A percentile compares a stretch with the other conserved stretches of the same genome.
Evolutionary conservation across 495 filamentous ascomycete species (phyloP).

Genomic region (Apodospora peruviana): DNA sequence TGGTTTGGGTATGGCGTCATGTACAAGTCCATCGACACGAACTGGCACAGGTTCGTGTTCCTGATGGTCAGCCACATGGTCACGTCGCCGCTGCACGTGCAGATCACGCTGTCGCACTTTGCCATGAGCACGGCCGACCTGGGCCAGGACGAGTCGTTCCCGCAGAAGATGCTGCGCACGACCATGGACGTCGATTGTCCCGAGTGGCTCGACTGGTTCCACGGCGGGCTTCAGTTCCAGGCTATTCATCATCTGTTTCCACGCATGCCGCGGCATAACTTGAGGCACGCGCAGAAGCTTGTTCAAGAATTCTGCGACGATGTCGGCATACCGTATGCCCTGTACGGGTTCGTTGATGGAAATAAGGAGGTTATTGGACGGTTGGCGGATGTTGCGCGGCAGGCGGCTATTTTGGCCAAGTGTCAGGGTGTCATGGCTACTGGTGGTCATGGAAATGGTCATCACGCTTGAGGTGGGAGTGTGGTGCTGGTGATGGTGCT

Average conservation of each 20-base stretch:
- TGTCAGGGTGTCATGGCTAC: conserved; percentile 60
- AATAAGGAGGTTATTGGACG: conserved; percentile 83
- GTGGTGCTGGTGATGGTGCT: neutral
- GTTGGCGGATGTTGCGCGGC: conserved; percentile 80
- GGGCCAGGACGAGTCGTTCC: conserved; percentile 81
- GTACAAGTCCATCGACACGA: conserved; percentile 69
- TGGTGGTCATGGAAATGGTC: conserved; percentile 29
- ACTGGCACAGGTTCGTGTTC: conserved; percentile 65
- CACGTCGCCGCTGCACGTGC: conserved; percentile 82
- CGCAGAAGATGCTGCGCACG: conserved; percentile 93
- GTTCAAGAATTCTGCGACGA: conserved; percentile 88
- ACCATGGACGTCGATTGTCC: conserved; percentile 99
- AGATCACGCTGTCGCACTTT: conserved; percentile 96
- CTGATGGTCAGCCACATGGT: conserved; percentile 83
- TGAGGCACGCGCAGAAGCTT: conserved; percentile 73
- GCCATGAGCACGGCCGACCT: conserved; percentile 94
- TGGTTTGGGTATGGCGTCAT: conserved; percentile 89
- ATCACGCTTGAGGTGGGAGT: conserved; percentile 8
- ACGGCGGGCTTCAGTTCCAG: conserved; percentile 95
- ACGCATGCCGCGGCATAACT: conserved; percentile 90
- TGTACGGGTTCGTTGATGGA: conserved; percentile 90
- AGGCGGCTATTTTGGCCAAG: conserved; percentile 80
- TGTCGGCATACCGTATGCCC: conserved; percentile 85
- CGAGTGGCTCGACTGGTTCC: conserved; percentile 91
- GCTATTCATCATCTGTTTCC: conserved; percentile 94